Percentiles rank a stretch among this genome's conserved stretches.
Evolutionary conservation across 2,329 filamentous ascomycete species (phyloP).

Genomic region (Aspergillus intermedius): DNA sequence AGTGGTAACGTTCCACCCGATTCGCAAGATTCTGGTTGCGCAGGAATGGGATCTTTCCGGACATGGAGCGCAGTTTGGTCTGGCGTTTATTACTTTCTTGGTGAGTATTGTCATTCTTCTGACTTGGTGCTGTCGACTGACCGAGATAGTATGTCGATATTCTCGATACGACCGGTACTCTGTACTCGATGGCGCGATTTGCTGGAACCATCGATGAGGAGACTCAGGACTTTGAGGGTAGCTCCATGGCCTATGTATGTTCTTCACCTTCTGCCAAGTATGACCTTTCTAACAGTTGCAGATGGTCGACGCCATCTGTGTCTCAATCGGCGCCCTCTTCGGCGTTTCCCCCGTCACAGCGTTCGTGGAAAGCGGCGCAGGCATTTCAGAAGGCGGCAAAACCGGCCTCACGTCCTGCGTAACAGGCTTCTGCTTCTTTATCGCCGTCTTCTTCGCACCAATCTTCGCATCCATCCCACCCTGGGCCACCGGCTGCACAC

Average conservation of each 20-base stretch:
- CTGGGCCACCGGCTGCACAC: slow-evolving; percentile 83
- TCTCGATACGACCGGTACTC: slow-evolving; percentile 75
- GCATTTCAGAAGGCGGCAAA: slow-evolving; percentile 79
- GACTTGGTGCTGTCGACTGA: not conserved
- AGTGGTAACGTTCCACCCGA: slow-evolving; percentile 77
- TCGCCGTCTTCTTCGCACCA: slow-evolving; percentile 81
- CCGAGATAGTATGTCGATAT: slow-evolving; percentile 66
- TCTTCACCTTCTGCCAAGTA: not conserved
- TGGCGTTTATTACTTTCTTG: slow-evolving; percentile 80
- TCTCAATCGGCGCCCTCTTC: slow-evolving; percentile 72
- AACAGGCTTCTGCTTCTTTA: slow-evolving; percentile 76
- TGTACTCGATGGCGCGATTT: slow-evolving; percentile 86
- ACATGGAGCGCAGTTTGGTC: slow-evolving; percentile 68
- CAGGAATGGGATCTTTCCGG: slow-evolving; percentile 66
- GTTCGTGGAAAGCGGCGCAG: slow-evolving; percentile 83
- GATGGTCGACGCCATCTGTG: slow-evolving; percentile 69
- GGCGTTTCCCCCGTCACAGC: slow-evolving; percentile 77
- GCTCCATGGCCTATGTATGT: slow-evolving; percentile 65
- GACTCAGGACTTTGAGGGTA: slow-evolving; percentile 83
- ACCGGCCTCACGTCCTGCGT: slow-evolving; percentile 77
- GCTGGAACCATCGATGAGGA: slow-evolving; percentile 71
- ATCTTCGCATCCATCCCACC: slow-evolving; percentile 86
- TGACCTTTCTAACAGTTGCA: slow-evolving; percentile 17
- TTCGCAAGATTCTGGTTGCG: slow-evolving; percentile 60
- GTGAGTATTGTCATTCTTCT: slow-evolving; percentile 6